These are phyloP conservation scores for Tribonema minus DNA, from an alignment of 108 stramenopile genomes.

Conservation along the genomic window DNA sequence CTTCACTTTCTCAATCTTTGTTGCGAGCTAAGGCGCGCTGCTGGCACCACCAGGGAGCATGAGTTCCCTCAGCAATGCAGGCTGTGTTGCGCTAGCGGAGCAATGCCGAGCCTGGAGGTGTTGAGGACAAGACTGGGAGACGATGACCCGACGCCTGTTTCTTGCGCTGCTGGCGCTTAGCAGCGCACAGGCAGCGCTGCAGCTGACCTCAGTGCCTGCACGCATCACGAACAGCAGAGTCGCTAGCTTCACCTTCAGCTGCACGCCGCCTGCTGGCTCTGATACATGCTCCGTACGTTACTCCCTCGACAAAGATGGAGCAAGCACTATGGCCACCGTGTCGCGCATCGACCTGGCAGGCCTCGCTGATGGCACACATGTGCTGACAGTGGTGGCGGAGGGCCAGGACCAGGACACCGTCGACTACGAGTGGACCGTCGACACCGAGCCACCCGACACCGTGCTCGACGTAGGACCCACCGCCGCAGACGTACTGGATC, in stretches of 20 bases:
- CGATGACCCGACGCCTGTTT: background rate
- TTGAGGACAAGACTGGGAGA: background rate
- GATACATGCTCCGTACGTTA: conserved; percentile 8
- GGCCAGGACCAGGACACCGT: conserved; percentile 4
- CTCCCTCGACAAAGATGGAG: conserved; percentile 3
- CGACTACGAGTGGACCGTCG: conserved; percentile 32
- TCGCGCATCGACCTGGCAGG: conserved; percentile 9
- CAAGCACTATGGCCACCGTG: background rate
- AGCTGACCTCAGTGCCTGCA: conserved; percentile 16
- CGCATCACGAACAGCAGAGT: conserved; percentile 14
- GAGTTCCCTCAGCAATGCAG: background rate
- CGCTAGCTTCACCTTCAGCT: conserved; percentile 30
- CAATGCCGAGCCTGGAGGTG: background rate
- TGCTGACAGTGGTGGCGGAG: background rate
- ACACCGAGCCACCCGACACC: conserved; percentile 33
- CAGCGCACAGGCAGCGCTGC: background rate
- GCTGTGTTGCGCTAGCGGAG: too few species aligned
- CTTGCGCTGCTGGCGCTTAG: background rate
- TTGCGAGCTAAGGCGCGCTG: background rate
- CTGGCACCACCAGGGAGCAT: background rate
- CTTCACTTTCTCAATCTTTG: too few species aligned
- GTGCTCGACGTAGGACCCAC: conserved; percentile 24
- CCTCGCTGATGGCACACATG: conserved; percentile 15
- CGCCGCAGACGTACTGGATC: conserved; percentile 15
- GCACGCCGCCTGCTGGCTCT: background rate